Conservation (phyloP, 768 basidiomycete genomes). For the Lentinula boryana region DNA sequence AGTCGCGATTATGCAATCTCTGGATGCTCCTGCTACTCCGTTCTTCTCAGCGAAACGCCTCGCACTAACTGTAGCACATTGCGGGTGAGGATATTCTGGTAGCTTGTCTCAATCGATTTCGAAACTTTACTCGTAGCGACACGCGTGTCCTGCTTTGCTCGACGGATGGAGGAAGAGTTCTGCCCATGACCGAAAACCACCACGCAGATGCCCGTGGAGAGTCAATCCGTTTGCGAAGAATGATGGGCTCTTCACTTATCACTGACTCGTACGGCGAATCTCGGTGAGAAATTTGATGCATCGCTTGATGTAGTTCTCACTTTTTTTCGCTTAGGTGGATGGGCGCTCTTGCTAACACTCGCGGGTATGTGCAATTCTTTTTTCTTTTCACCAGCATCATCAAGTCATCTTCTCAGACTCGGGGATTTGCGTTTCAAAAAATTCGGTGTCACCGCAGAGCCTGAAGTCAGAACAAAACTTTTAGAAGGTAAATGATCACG, state of each 20-base stretch:
- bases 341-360: slow-evolving; percentile 89
- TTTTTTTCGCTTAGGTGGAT: slow-evolving; percentile 63
- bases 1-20: slow-evolving; percentile 83
- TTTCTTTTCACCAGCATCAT: neutral
- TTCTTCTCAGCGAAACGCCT: slow-evolving; percentile 78
- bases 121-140: slow-evolving; percentile 47
- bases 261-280: slow-evolving; percentile 95
- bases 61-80: slow-evolving; percentile 86
- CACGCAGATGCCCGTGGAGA: slow-evolving; percentile 92
- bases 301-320: slow-evolving; percentile 1
- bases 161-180: slow-evolving; percentile 64
- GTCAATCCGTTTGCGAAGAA: slow-evolving; percentile 74
- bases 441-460: slow-evolving; percentile 90
- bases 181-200: slow-evolving; percentile 89
- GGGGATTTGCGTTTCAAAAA: slow-evolving; percentile 88
- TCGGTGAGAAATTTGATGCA: slow-evolving; percentile 38
- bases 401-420: slow-evolving; percentile 40
- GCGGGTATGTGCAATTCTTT: slow-evolving; percentile 50
- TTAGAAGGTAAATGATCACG: slow-evolving; percentile 52
- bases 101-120: neutral
- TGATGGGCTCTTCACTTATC: slow-evolving; percentile 86
- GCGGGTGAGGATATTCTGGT: slow-evolving; percentile 54
- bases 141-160: slow-evolving; percentile 83
- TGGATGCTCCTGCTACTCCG: slow-evolving; percentile 73
- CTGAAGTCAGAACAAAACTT: slow-evolving; percentile 74